Base-by-base conservation (phyloP, 2,329 filamentous ascomycete genomes). In the Cercospora sp. region DNA sequence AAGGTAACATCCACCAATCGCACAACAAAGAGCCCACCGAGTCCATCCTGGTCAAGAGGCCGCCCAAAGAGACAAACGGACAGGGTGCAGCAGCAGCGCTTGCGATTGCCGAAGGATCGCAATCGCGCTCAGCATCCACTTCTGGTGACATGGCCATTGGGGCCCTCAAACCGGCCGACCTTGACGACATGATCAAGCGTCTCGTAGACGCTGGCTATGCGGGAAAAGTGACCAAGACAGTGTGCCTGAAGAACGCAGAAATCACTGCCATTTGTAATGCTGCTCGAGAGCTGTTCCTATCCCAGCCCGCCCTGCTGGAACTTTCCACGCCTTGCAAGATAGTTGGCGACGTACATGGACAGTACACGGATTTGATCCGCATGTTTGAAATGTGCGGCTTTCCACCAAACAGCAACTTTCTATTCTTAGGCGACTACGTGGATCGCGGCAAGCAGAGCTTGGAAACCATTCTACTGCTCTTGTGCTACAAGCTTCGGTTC, bases 331-430 rank as follows among this genome's bases (percentile, higher is more conserved):
- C 95, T 0, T 95, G 99, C 77, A 99, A 99, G 83, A 96, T 99
- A 76, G 95, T 98, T 30, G 94, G 94, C 61, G 94, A 98, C 78
- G 93, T 98, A 13, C 94, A 98, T 79, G 94, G 94, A 61, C 94
- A 98, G 80, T 98, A 97, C 80, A 97, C 93, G 10, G 94, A 98
- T 80, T 83, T 98, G 62, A 96, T 98, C 76, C 90, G 94, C 71
- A 92, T 98, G 87, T 98, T 98, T 77, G 94, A 98, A 80, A 97
- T 97, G 94, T 97, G 94, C 78, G 94, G 94, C 5, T 98, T 97
- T 77, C 94, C 94, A 7, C 94, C 94, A 1, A 90, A 88, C 70
- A 88, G 93, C 45, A 98, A 98, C 82, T 98, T 93, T 78, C 86
- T 98, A 61, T 98, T 97, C 81, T 85, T 98, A 3, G 94, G 94